phyloP scores from a whole-genome alignment of 345 rosid genomes.

The Camelina hispida region DNA sequence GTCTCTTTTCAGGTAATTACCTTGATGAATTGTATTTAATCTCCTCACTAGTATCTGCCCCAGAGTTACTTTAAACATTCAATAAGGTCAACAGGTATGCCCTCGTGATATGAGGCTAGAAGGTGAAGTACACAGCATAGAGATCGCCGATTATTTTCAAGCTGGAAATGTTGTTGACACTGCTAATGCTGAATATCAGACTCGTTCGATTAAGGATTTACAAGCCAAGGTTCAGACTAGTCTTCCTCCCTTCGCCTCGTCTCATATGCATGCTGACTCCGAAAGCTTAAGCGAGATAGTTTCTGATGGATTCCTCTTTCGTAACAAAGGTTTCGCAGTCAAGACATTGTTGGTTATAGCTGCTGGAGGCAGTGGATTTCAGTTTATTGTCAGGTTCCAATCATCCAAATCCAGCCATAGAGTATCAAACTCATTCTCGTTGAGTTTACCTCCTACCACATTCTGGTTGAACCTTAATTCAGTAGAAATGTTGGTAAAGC shows the following conservation, averaged over 20 bases:
- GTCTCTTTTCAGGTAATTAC: conserved; percentile 75
- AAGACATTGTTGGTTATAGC: conserved; percentile 68
- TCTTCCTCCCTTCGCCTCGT: conserved; percentile 63
- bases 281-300: conserved; percentile 41
- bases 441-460: conserved; percentile 66
- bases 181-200: conserved; percentile 39
- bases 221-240: conserved; percentile 64
- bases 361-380: conserved; percentile 58
- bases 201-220: conserved; percentile 52
- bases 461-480: conserved; percentile 74
- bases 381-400: conserved; percentile 46
- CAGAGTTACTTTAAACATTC: conserved; percentile 34
- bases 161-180: conserved; percentile 40
- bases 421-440: conserved; percentile 57
- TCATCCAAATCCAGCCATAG: conserved; percentile 50
- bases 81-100: conserved; percentile 69
- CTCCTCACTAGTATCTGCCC: conserved; percentile 29
- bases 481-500: conserved; percentile 57
- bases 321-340: conserved; percentile 49
- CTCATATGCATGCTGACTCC: conserved; percentile 45
- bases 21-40: conserved; percentile 33
- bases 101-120: conserved; percentile 70
- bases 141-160: conserved; percentile 62
- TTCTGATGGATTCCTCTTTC: conserved; percentile 48
- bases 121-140: conserved; percentile 67